A percentile compares a stretch with the other conserved stretches of the same genome.
These are phyloP conservation scores for Nakazawaea ambrosiae DNA, from an alignment of 805 yeast species.

Conservation along the genomic window DNA sequence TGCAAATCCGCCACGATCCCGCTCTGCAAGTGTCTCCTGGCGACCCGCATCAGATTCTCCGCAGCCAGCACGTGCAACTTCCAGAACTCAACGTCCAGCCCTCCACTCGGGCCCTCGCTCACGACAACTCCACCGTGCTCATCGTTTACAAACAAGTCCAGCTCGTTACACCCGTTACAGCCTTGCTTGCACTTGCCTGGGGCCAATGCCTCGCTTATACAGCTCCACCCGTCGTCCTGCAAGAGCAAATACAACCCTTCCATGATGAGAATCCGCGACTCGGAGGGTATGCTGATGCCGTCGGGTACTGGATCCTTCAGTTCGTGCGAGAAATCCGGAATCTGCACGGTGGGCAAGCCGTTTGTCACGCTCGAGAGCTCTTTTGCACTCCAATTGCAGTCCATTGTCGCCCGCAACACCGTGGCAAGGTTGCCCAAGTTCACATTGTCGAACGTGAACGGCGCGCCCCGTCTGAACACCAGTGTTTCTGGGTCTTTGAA, in stretches of 20 bases:
- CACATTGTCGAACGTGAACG: slow-evolving; percentile 71
- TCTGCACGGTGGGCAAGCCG: slow-evolving; percentile 22
- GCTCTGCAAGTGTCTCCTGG: slow-evolving; percentile 56
- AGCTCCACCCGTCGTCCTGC: not conserved
- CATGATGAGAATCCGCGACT: slow-evolving; percentile 49
- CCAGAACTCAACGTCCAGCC: slow-evolving; percentile 34
- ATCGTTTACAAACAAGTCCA: not conserved
- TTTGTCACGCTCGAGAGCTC: too few species aligned
- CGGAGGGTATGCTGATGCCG: slow-evolving; percentile 38
- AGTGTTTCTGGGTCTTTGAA: slow-evolving; percentile 55
- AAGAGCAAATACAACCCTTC: slow-evolving; percentile 75
- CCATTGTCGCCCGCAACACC: slow-evolving; percentile 22
- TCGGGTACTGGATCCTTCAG: slow-evolving; percentile 63
- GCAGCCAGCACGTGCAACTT: slow-evolving; percentile 40
- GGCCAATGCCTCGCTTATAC: not conserved
- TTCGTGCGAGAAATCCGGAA: slow-evolving; percentile 75
- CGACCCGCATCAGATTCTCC: slow-evolving; percentile 49
- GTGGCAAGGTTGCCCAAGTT: slow-evolving; percentile 30
- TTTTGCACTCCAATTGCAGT: too few species aligned
- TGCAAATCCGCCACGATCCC: slow-evolving; percentile 41
- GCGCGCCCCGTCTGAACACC: slow-evolving; percentile 69
- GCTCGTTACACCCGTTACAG: too few species aligned
- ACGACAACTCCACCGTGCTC: not conserved
- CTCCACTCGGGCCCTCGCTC: not conserved
- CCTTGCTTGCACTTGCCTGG: too few species aligned